Evolutionary conservation across 2,329 filamentous ascomycete species (phyloP), one percentile per base, ranked within the genome.

Genomic region (Nannizziopsis arthrosporioides): DNA sequence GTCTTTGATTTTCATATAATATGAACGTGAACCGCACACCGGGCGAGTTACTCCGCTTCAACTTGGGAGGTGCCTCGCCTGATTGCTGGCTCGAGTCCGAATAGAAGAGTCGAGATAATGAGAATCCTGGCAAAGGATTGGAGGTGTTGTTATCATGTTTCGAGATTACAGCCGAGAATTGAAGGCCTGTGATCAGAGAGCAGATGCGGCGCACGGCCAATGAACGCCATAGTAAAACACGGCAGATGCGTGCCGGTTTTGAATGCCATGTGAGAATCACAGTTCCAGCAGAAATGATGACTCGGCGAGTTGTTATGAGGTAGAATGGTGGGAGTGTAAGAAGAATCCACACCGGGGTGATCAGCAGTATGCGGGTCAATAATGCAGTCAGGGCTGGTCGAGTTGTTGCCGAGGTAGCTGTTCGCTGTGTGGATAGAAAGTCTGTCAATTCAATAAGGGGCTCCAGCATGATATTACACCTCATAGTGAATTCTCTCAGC

Each of bases 21-120:
- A 92, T 89, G 54, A 98, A 98, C 0, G 92, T 98, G 60, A 98
- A 98, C 39, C 88, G 85, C 11, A 98, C 85, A 1, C 89, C 88
- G 0, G 87, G 78, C 3, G 84, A 82, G 54, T 65, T 58, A 53
- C 69, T 56, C 41, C 63, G 59, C 47, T 63, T 63, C 45, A 59
- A 63, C 51, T 68, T 68, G 15, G 72, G 70, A 12, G 71, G 68
- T 30, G 75, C 66, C 45, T 72, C 69, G 27, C 72, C 67, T 1
- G 65, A 63, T 54, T 67, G 69, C 35, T 72, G 69, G 49, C 72
- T 68, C 63, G 38, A 48, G 32, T 67, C 65, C 11, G 65, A 49
- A 66, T 30, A 67, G 58, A 39, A 61, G 55, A 41, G 68, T 63
- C 32, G 62, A 55, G 15, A 60, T 12, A 55, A 58, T 2, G 61